Evolutionary conservation across 257 asterid genomes (phyloP).

Genomic region (Penstemon barbatus): DNA sequence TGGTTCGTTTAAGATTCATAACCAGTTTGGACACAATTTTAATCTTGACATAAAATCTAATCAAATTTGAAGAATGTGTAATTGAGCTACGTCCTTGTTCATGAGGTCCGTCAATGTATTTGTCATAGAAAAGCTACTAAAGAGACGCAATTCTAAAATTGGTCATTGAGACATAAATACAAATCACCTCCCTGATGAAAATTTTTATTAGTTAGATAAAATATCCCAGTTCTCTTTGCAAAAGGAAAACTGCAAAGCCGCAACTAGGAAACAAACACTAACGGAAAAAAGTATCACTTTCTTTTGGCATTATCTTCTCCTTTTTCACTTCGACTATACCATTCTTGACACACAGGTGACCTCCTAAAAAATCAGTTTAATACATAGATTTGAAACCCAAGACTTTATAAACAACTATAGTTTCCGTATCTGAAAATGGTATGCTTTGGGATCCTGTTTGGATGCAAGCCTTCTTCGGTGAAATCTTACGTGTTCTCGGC

Average conservation of each 20-base stretch:
- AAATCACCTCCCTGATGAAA: too few species aligned
- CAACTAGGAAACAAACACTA: slow-evolving; percentile 12
- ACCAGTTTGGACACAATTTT: too few species aligned
- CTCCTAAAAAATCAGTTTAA: slow-evolving; percentile 15
- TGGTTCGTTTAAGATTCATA: too few species aligned
- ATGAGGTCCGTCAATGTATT: too few species aligned
- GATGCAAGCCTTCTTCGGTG: slow-evolving; percentile 48
- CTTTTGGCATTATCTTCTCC: slow-evolving; percentile 26
- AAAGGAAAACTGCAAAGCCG: not conserved
- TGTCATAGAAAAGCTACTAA: too few species aligned
- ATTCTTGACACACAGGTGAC: slow-evolving; percentile 37
- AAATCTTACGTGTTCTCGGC: slow-evolving; percentile 43
- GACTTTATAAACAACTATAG: not conserved
- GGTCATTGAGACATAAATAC: too few species aligned
- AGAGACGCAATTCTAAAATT: too few species aligned
- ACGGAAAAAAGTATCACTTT: slow-evolving; percentile 9
- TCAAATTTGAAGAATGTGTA: too few species aligned
- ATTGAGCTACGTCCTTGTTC: too few species aligned
- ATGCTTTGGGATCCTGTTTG: slow-evolving; percentile 50
- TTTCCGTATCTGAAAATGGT: slow-evolving; percentile 35
- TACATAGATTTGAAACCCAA: not conserved
- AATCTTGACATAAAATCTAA: too few species aligned
- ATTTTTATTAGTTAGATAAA: too few species aligned
- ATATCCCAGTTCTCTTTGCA: too few species aligned
- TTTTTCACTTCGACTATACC: slow-evolving; percentile 33